Base-by-base conservation (phyloP, 2,329 filamentous ascomycete genomes). In the Aspergillus ochraceoroseus region DNA sequence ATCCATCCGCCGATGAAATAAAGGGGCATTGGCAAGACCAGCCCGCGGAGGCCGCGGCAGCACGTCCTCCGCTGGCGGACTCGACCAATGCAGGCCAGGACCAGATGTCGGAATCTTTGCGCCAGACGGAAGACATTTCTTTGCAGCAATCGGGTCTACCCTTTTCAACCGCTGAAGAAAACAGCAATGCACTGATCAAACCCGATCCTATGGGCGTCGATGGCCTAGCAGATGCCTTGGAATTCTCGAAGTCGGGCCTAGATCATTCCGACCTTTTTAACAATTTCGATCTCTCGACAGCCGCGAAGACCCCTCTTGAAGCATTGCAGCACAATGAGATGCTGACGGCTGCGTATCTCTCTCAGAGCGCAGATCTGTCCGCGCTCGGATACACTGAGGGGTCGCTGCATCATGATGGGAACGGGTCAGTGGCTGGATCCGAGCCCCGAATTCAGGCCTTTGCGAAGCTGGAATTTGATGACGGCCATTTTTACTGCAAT, bases 401-500 rank as follows among this genome's bases (percentile, higher is more conserved):
- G 3, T 41, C 46, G 34, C 29, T 58, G 9, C 44, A 44, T 31
- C 58, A 60, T 29, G 59, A 64, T 46, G 58, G 57, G 13, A 48
- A 55, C 2, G 55, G 57, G 9, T 68, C 65, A n/a, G 51, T 62
- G 20, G 56, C 59, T 12, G 66, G 64, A 11, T 68, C 66, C 1
- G 66, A 69, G 45, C 66, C 66, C 31, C 59, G 63, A 32, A 74
- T 79, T 45, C 71, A 75, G 48, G 79, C 77, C 22, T 82, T 77
- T 60, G 79, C 79, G 27, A 79, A 80, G 56, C 68, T 83, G 32
- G 74, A 76, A 53, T 82, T 83, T 57, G 71, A 76, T 36, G 79
- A 83, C 61, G 78, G 79, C 38, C 76, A 79, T 54, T 82, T 79
- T 57, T 81, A 80, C 56, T 76, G 81, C 64, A 79, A 76, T 48